Base-by-base conservation (phyloP, 2,329 filamentous ascomycete species). In the Colletotrichum cereale region DNA sequence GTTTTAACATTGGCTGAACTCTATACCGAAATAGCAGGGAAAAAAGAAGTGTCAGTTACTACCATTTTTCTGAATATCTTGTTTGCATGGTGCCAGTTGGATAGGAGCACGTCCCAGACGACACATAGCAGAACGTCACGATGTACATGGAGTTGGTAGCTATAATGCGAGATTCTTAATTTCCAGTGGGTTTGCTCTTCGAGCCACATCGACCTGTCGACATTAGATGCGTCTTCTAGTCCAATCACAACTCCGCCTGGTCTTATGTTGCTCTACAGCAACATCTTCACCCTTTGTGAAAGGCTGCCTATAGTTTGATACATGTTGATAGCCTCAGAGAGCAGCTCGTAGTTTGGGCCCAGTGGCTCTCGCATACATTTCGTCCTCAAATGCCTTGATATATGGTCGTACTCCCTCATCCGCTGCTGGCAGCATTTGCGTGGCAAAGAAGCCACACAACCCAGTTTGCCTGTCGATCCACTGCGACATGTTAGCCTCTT, bases 351-450 rank as follows among this genome's bases (percentile, higher is more conserved):
- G 24, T 4, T 47, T 65, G 21, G 16, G 8, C 5, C 21, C 50
- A 24, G 12, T 60, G 18, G 72, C 71, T 73, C 76, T 78, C 52
- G 74, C 73, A 73, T 86, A 86, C 7, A 86, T 75, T 31, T 79
- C 81, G 29, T 78, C 77, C 75, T 85, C 82, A 60, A 82, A 84
- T 40, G 76, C 73, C 18, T 72, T 75, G 53, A 81, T 80, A 67
- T 83, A 76, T 57, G 77, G 75, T 60, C 79, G 78, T 10, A 77
- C 77, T 55, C 76, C 76, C 10, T 55, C 29, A 75, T 86, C 84
- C 1, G 81, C 84, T 1, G 81, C 77, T 11, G 84, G 84, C 55
- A 81, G 58, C 12, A 85, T 76, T 75, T 86, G 84, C 67, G 81
- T 82, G 0, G 79, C 83, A 73, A 84, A 84, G 21, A 83, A 77